Conservation (phyloP, 257 asterid species). For the Solanum piurae region DNA sequence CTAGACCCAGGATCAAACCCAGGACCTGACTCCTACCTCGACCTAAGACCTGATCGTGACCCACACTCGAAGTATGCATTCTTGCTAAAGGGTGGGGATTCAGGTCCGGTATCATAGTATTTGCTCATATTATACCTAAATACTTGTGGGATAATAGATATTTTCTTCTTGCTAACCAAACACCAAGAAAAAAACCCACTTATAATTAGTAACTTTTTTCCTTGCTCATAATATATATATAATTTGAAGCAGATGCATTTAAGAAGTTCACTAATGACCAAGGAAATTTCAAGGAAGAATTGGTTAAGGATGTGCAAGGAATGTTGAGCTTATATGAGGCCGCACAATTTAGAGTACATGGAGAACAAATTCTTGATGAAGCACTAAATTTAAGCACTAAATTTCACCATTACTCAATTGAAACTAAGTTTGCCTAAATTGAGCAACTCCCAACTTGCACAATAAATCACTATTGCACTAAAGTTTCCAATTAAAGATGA, state of each 20-base stretch:
- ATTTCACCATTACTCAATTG: slow-evolving; percentile 6
- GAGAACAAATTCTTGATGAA: not conserved
- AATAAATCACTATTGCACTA: not conserved
- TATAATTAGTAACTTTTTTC: no score
- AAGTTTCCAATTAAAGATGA: slow-evolving; percentile 6
- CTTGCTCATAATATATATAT: not conserved
- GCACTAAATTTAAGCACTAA: slow-evolving; percentile 19
- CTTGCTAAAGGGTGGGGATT: no score
- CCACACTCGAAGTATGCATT: no score
- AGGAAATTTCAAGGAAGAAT: slow-evolving; percentile 3
- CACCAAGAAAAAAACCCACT: no score
- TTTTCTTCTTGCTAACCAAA: no score
- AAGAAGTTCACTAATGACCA: slow-evolving; percentile 9
- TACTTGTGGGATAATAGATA: no score
- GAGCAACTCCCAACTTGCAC: not conserved
- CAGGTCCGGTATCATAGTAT: no score
- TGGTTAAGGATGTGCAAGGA: not conserved
- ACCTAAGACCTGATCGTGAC: no score
- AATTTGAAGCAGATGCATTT: slow-evolving; percentile 6
- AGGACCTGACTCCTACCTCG: no score
- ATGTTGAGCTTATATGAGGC: slow-evolving; percentile 25
- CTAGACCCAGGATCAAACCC: no score
- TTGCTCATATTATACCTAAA: no score
- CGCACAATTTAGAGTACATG: slow-evolving; percentile 6
- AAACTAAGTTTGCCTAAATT: not conserved